Conservation (phyloP, 23 red algal genomes). For the Gracilaria gracilis region DNA sequence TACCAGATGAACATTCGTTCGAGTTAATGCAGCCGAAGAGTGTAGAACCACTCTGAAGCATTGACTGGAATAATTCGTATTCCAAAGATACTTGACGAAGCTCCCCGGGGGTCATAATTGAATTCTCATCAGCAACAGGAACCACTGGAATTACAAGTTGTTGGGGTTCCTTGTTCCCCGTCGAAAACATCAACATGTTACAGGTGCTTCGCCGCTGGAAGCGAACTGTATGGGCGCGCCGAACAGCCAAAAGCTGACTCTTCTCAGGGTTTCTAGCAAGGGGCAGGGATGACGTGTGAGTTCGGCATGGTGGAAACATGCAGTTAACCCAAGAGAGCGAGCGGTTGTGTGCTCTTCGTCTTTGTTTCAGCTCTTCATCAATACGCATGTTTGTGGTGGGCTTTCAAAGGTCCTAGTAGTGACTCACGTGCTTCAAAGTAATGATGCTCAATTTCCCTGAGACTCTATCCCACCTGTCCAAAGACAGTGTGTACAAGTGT, state of each 20-base stretch:
- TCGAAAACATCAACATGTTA: not conserved
- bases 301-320: not conserved
- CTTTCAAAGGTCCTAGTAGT: not conserved
- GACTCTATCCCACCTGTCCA: no score
- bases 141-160: conserved; percentile 40
- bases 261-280: not conserved
- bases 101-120: conserved; percentile 51
- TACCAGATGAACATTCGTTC: conserved; percentile 22
- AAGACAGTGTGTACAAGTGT: no score
- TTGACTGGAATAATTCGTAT: conserved; percentile 42
- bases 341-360: not conserved
- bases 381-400: not conserved
- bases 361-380: not conserved
- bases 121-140: conserved; percentile 35
- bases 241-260: not conserved
- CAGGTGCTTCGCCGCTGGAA: not conserved
- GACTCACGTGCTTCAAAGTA: not conserved
- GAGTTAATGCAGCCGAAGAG: conserved; percentile 34
- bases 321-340: not conserved
- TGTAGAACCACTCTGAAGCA: conserved; percentile 28
- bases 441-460: no score
- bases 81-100: conserved; percentile 56
- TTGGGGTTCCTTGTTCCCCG: not conserved
- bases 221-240: not conserved
- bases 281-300: not conserved